Evolutionary conservation across 768 basidiomycete species (phyloP), one percentile per base, ranked within the genome.

Genomic region (Kwoniella bestiolae): DNA sequence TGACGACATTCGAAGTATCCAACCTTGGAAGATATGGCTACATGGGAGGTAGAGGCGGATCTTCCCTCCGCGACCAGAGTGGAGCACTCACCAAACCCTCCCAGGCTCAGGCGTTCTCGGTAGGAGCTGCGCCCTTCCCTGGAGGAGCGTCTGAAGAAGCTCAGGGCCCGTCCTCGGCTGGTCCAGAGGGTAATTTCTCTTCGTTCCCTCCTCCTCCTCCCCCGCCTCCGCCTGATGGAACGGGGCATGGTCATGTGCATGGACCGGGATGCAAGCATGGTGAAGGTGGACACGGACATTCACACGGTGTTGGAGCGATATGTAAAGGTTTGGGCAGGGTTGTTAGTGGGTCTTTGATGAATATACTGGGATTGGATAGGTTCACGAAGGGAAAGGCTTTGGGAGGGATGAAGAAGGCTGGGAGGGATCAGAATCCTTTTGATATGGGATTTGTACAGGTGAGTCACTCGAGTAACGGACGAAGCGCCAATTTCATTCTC

Each of bases 11-110:
- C 60, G 95, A 99, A 77, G 92, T 98, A 3, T 89, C 89, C 65
- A 99, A 99, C 76, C 87, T 98, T 2, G 93, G 95, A 3, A 87
- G 95, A 50, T 97, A 89, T 75, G 95, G 96, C 12, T 97, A 89
- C 83, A 95, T 99, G 92, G 95, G 96, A 38, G 94, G 94, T 0
- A 88, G 91, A 44, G 82, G 83, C 9, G 82, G 81, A 14, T 66
- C 69, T 9, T 73, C 69, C 18, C 51, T 83, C 46, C 50, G 77
- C 5, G 80, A 80, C 41, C 82, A 82, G 62, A 67, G 70, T 32
- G 81, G 81, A 11, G 81, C 81, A 2, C 66, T 81, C 69, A 66
- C 47, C 44, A 61, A 53, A 25, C 8, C 28, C 50, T 51, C 49
- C 8, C 63, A 65, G 31, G 63, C 49, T 12, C 63, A 65, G 31